Evolutionary conservation across 2,329 filamentous ascomycete species (phyloP).

Genomic region (Tolypocladium tropicale): DNA sequence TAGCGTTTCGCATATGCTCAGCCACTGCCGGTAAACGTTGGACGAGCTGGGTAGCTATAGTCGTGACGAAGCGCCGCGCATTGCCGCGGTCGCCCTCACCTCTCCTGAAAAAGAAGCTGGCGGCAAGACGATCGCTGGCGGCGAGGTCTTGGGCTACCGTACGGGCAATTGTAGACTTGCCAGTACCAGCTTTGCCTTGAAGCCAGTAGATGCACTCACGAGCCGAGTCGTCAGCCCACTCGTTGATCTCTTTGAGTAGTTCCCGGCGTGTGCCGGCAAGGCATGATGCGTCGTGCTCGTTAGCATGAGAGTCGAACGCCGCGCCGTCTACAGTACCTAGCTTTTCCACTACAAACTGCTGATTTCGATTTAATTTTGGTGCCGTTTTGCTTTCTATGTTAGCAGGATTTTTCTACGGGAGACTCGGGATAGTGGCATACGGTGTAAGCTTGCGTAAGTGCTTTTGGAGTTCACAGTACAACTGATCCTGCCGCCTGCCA

Average conservation of each 20-base stretch:
- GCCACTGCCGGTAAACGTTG: slow-evolving; percentile 12
- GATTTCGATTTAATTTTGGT: too few species aligned
- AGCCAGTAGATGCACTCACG: slow-evolving; percentile 4
- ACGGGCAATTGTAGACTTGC: slow-evolving; percentile 11
- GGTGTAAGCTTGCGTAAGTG: too few species aligned
- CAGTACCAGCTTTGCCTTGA: slow-evolving; percentile 9
- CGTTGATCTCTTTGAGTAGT: background rate
- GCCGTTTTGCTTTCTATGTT: too few species aligned
- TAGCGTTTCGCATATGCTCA: background rate
- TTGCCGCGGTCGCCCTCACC: slow-evolving; percentile 23
- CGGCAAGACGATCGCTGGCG: slow-evolving; percentile 8
- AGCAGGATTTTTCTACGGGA: too few species aligned
- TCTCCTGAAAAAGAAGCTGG: slow-evolving; percentile 33
- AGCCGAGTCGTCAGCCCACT: background rate
- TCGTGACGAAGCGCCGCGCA: slow-evolving; percentile 25
- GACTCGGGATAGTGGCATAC: too few species aligned
- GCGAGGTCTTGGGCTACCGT: background rate
- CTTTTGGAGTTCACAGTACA: background rate
- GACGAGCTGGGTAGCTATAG: slow-evolving; percentile 25
- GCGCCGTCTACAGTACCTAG: too few species aligned
- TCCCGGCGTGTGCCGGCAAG: too few species aligned
- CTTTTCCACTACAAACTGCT: too few species aligned
- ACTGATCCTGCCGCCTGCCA: background rate
- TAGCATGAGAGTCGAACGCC: too few species aligned
- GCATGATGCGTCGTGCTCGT: too few species aligned